Evolutionary conservation across 805 yeast species (phyloP), one percentile per base, ranked within the genome.

Genomic region (Yamadazyma takamatsuzukensis): DNA sequence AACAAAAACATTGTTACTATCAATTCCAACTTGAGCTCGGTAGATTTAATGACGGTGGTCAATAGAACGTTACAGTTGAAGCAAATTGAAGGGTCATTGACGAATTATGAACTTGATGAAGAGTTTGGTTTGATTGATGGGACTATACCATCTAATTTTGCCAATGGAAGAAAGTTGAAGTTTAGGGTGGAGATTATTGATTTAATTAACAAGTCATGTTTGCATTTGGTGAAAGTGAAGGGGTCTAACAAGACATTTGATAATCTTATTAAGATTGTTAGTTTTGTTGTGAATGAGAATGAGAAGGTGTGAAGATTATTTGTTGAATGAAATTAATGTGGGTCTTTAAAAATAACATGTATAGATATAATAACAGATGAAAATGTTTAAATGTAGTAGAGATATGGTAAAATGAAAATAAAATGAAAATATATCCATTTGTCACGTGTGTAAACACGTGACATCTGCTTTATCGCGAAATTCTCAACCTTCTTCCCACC

Each of bases 31-130:
- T 48, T 65, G 26, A 40, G 44, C 9, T 47, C 70, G 3, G 32
- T 18, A 4, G 60, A 59, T 16, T 55, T 67, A 27, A 51, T 57
- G 37, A 40, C 59, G 16, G 49, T 62, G 7, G 54, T 67, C 34
- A 61, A 56, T 34, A 59, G 58, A 32, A 71, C 72, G 6, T 49
- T 74, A 33, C 64, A 61, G 40, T 50, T 72, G 47, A 70, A 72
- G 44, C 53, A 61, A 34, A 61, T 70, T 33, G 78, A 74, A 48
- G 79, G 79, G 0, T 61, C 78, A 3, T 59, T 74, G 8, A 49
- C 54, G 12, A 55, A 58, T 16, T 67, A 66, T 10, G 61, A 60
- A 2, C 54, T 70, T 23, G 70, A 64, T 36, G 71, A 68, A 32
- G 68, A 61, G 33, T 61, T 63, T 40, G 66, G 71, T 4, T 41